phyloP scores from a whole-genome alignment of 2,329 filamentous ascomycete species.

The Aspergillus fructus region DNA sequence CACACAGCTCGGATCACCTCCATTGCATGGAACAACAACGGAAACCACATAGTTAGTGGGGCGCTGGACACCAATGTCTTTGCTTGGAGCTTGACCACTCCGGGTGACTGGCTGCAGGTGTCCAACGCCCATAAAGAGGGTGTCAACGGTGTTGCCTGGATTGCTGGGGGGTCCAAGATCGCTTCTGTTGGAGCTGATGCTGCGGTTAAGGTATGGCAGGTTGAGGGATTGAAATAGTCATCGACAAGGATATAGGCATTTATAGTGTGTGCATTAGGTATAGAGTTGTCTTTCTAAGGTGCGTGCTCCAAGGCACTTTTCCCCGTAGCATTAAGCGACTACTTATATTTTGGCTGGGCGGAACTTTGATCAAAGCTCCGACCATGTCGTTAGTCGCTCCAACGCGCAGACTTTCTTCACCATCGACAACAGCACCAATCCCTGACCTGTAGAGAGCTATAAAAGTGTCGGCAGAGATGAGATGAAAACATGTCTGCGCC shows the following conservation, averaged over 20 bases:
- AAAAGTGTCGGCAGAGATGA: conserved; percentile 17
- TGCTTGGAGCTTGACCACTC: conserved; percentile 83
- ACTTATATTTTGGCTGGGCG: not conserved
- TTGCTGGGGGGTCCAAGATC: conserved; percentile 64
- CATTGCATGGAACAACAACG: conserved; percentile 74
- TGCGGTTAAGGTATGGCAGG: conserved; percentile 83
- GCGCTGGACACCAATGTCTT: conserved; percentile 88
- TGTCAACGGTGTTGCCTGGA: conserved; percentile 83
- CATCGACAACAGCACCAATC: not conserved
- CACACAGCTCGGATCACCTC: conserved; percentile 68
- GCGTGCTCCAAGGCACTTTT: not conserved
- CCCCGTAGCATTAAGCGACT: not conserved
- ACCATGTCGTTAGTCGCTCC: not conserved
- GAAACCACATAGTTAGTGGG: conserved; percentile 78
- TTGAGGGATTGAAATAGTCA: conserved; percentile 51
- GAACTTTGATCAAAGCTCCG: not conserved
- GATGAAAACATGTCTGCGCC: conserved; percentile 29
- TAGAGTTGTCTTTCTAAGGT: not conserved
- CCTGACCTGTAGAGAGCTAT: not conserved
- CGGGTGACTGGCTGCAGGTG: conserved; percentile 79
- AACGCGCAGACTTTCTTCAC: not conserved
- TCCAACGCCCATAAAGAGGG: conserved; percentile 94
- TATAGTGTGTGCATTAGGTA: not conserved
- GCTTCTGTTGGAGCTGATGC: conserved; percentile 84
- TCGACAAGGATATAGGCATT: not conserved